Evolutionary conservation across 805 yeast species (phyloP).

Genomic region (Jamesozyma hellenica): DNA sequence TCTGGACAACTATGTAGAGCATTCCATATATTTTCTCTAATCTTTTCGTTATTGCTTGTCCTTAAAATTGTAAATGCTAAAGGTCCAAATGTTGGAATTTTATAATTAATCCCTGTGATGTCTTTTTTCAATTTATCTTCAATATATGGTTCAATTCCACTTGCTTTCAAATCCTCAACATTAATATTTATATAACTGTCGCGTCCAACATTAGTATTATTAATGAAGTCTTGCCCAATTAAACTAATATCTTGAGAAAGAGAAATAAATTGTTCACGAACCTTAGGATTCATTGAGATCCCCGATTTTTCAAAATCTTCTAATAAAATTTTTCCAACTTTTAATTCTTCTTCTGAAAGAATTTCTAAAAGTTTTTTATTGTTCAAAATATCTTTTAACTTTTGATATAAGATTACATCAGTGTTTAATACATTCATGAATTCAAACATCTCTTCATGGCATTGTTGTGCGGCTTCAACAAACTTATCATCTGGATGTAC

Average conservation of each 20-base stretch:
- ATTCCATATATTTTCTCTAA: slow-evolving; percentile 66
- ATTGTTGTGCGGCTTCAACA: slow-evolving; percentile 71
- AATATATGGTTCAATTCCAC: slow-evolving; percentile 13
- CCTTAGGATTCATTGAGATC: slow-evolving; percentile 59
- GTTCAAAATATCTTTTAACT: slow-evolving; percentile 46
- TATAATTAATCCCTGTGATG: slow-evolving; percentile 32
- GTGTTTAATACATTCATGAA: slow-evolving; percentile 91
- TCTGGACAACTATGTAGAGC: slow-evolving; percentile 56
- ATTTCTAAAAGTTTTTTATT: slow-evolving; percentile 21
- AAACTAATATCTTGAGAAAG: slow-evolving; percentile 73
- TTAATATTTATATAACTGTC: slow-evolving; percentile 17
- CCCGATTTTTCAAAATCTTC: slow-evolving; percentile 89
- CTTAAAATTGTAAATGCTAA: slow-evolving; percentile 57
- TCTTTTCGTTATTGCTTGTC: slow-evolving; percentile 42
- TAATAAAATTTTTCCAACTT: slow-evolving; percentile 70
- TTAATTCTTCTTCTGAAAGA: slow-evolving; percentile 63
- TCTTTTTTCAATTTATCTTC: slow-evolving; percentile 28
- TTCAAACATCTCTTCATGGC: slow-evolving; percentile 83
- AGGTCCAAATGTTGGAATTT: slow-evolving; percentile 51
- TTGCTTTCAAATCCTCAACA: slow-evolving; percentile 14
- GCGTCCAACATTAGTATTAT: slow-evolving; percentile 17
- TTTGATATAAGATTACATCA: slow-evolving; percentile 56
- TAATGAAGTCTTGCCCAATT: slow-evolving; percentile 64
- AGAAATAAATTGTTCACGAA: slow-evolving; percentile 61
- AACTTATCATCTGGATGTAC: slow-evolving; percentile 70